phyloP scores from a whole-genome alignment of 345 rosid genomes.

The Salix arbutifolia region DNA sequence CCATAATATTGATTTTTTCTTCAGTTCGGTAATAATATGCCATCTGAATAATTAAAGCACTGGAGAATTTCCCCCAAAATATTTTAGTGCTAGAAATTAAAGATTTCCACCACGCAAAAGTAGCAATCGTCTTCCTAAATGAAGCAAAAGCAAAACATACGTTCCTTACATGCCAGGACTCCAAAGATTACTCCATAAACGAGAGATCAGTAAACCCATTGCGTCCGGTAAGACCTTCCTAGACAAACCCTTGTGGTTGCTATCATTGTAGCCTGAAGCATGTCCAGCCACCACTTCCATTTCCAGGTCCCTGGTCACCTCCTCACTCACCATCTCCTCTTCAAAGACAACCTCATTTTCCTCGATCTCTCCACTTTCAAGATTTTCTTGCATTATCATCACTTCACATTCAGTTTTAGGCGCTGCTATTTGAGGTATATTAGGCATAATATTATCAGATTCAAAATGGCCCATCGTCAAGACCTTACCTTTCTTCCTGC shows the following conservation, averaged over 20 bases:
- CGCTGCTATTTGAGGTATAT: background rate
- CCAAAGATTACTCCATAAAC: slow-evolving; percentile 33
- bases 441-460: background rate
- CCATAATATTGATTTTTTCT: background rate
- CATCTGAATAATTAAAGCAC: background rate
- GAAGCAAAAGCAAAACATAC: background rate
- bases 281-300: slow-evolving; percentile 18
- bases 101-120: background rate
- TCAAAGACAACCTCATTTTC: background rate
- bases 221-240: slow-evolving; percentile 31
- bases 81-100: background rate
- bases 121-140: background rate
- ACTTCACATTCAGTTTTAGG: background rate
- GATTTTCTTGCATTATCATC: background rate
- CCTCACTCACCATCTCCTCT: background rate
- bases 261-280: background rate
- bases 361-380: background rate
- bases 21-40: background rate
- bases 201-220: slow-evolving; percentile 27
- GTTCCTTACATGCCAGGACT: slow-evolving; percentile 11
- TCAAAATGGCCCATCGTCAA: background rate
- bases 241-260: slow-evolving; percentile 26
- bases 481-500: slow-evolving; percentile 7
- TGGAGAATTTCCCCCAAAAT: background rate
- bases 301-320: background rate